Evolutionary conservation across 306 rosid genomes (phyloP).

Genomic region (Prunus fruticosa): DNA sequence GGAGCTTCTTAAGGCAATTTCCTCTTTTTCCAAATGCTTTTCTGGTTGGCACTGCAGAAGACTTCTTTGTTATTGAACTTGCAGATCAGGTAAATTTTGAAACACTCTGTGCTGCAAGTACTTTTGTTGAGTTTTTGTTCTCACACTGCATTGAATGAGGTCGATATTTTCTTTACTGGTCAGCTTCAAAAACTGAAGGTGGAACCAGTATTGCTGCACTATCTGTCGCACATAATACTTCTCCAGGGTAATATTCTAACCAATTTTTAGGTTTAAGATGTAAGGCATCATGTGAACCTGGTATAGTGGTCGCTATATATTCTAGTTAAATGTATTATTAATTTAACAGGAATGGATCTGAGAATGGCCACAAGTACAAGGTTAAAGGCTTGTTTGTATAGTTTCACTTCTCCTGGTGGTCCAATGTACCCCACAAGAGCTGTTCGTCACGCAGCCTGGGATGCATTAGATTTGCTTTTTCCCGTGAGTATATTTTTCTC

Average conservation of each 20-base stretch:
- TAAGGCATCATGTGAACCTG: slow-evolving; percentile 21
- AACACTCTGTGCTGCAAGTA: no score
- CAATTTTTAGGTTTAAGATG: slow-evolving; percentile 20
- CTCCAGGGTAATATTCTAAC: slow-evolving; percentile 61
- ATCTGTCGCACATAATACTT: slow-evolving; percentile 67
- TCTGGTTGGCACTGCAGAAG: slow-evolving; percentile 77
- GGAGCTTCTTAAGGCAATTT: slow-evolving; percentile 72
- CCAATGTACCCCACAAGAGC: slow-evolving; percentile 98
- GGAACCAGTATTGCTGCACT: slow-evolving; percentile 94
- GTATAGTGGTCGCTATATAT: slow-evolving; percentile 4
- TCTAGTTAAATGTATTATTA: slow-evolving; percentile 15
- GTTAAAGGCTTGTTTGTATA: slow-evolving; percentile 80
- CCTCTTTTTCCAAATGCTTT: slow-evolving; percentile 81
- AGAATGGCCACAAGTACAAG: slow-evolving; percentile 93
- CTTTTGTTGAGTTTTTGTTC: neutral
- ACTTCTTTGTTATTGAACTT: slow-evolving; percentile 86
- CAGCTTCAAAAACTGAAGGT: slow-evolving; percentile 96
- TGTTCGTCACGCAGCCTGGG: slow-evolving; percentile 99
- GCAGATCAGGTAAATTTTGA: slow-evolving; percentile 66
- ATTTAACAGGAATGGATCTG: slow-evolving; percentile 71
- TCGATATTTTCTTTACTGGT: slow-evolving; percentile 18
- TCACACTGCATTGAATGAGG: neutral
- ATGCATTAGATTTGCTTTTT: slow-evolving; percentile 79
- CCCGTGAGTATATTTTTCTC: slow-evolving; percentile 55
- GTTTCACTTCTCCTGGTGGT: slow-evolving; percentile 96